Evolutionary conservation across 495 filamentous ascomycete species (phyloP).

Genomic region (Daldinia childiae): DNA sequence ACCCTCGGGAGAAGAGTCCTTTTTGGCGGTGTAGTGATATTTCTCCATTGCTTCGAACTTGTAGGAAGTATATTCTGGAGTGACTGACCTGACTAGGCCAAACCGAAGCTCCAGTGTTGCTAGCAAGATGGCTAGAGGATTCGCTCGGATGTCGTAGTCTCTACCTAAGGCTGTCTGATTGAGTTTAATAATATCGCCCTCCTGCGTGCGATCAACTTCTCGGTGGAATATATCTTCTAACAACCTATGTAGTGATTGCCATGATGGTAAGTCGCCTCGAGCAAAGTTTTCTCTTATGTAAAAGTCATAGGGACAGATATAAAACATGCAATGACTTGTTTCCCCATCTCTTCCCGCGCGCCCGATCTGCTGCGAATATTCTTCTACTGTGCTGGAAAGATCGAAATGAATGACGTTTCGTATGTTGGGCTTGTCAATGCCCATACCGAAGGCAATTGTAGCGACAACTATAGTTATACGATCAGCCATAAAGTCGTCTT

Average conservation of each 20-base stretch:
- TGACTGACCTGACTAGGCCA: constrained; percentile 61
- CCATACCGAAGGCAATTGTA: constrained; percentile 71
- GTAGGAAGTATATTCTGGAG: constrained; percentile 64
- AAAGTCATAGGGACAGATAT: constrained; percentile 62
- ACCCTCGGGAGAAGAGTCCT: constrained; percentile 47
- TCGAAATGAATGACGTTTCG: constrained; percentile 67
- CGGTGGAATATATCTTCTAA: constrained; percentile 58
- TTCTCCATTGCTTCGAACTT: constrained; percentile 50
- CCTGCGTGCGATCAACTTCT: constrained; percentile 31
- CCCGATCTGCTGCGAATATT: constrained; percentile 69
- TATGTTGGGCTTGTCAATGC: constrained; percentile 67
- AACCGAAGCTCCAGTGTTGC: constrained; percentile 65
- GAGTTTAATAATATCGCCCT: constrained; percentile 57
- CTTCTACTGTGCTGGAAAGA: constrained; percentile 63
- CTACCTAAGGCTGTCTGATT: constrained; percentile 52
- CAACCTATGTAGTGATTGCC: constrained; percentile 53
- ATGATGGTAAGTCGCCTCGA: constrained; percentile 63
- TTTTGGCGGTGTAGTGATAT: constrained; percentile 37
- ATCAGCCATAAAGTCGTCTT: constrained; percentile 64
- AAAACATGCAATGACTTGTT: constrained; percentile 63
- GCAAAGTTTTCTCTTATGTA: constrained; percentile 64
- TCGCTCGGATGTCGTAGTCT: constrained; percentile 56
- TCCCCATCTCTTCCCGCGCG: constrained; percentile 65
- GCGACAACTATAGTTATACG: constrained; percentile 62
- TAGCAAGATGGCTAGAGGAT: constrained; percentile 57